These are phyloP conservation scores for Arachis stenosperma DNA, from an alignment of 306 rosid species.

Conservation along the genomic window DNA sequence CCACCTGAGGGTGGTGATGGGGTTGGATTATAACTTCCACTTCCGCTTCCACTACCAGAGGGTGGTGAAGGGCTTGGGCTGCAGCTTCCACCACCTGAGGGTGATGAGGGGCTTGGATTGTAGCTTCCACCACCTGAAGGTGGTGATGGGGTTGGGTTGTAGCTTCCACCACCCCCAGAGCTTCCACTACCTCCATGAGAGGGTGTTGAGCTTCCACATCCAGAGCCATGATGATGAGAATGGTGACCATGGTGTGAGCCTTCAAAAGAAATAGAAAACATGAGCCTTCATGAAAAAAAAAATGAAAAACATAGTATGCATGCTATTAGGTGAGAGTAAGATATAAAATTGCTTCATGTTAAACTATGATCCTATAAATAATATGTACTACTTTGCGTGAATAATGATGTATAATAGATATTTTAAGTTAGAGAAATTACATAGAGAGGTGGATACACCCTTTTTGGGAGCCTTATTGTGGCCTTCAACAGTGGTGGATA, in stretches of 20 bases:
- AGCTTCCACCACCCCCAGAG: slow-evolving; percentile 37
- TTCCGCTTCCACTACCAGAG: slow-evolving; percentile 17
- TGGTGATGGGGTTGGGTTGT: slow-evolving; percentile 31
- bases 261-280: slow-evolving; percentile 37
- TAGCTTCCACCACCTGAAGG: slow-evolving; percentile 45
- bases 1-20: slow-evolving; percentile 34
- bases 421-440: slow-evolving; percentile 41
- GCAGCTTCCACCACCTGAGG: slow-evolving; percentile 35
- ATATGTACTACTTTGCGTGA: not conserved
- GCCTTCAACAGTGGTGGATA: slow-evolving; percentile 53
- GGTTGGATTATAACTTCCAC: not conserved
- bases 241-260: slow-evolving; percentile 52
- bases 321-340: slow-evolving; percentile 11
- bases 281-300: slow-evolving; percentile 45
- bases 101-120: slow-evolving; percentile 54
- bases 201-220: slow-evolving; percentile 38
- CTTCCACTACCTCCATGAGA: slow-evolving; percentile 50
- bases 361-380: slow-evolving; percentile 4
- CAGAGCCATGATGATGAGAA: slow-evolving; percentile 46
- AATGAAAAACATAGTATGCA: slow-evolving; percentile 28
- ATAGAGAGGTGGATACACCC: slow-evolving; percentile 51
- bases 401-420: slow-evolving; percentile 13
- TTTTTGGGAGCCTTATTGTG: slow-evolving; percentile 57
- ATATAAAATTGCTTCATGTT: slow-evolving; percentile 23
- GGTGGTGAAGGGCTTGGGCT: slow-evolving; percentile 41